phyloP scores from a whole-genome alignment of 2,329 filamentous ascomycete genomes.

The Aspergillus thermomutatus region DNA sequence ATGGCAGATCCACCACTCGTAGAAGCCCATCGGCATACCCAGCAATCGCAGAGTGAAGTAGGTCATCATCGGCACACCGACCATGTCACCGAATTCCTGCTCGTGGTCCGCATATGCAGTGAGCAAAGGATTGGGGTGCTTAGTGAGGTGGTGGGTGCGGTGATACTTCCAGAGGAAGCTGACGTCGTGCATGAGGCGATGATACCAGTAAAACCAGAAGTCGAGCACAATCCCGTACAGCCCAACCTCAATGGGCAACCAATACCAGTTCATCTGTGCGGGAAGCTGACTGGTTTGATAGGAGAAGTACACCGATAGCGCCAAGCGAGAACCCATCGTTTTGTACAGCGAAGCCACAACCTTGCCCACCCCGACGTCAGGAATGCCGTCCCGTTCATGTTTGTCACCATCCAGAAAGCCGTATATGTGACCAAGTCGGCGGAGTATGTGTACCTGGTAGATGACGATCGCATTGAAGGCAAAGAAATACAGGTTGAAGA shows the following conservation, averaged over 20 bases:
- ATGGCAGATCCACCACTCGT: slow-evolving; percentile 48
- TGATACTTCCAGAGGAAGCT: slow-evolving; percentile 43
- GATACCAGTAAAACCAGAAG: slow-evolving; percentile 43
- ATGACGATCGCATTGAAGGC: slow-evolving; percentile 43
- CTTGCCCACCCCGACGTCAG: slow-evolving; percentile 37
- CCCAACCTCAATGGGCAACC: slow-evolving; percentile 38
- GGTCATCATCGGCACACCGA: slow-evolving; percentile 40
- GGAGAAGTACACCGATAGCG: slow-evolving; percentile 34
- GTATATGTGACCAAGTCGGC: slow-evolving; percentile 35
- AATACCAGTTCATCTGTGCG: slow-evolving; percentile 28
- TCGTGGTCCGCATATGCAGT: slow-evolving; percentile 43
- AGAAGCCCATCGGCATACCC: slow-evolving; percentile 46
- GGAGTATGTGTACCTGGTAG: slow-evolving; percentile 38
- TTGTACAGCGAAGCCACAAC: slow-evolving; percentile 32
- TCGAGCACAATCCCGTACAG: slow-evolving; percentile 44
- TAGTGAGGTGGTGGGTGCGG: slow-evolving; percentile 46
- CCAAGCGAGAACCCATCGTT: slow-evolving; percentile 31
- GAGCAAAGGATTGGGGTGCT: slow-evolving; percentile 44
- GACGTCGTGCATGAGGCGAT: slow-evolving; percentile 43
- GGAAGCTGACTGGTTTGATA: slow-evolving; percentile 24
- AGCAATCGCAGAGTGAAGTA: slow-evolving; percentile 35
- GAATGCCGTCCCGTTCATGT: slow-evolving; percentile 43
- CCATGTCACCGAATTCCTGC: slow-evolving; percentile 44
- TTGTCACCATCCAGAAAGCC: slow-evolving; percentile 47
- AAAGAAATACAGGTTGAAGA: slow-evolving; percentile 37